A percentile compares a stretch with the other conserved stretches of the same genome.
phyloP scores from a whole-genome alignment of 495 filamentous ascomycete genomes.

The Podospora fimiseda region DNA sequence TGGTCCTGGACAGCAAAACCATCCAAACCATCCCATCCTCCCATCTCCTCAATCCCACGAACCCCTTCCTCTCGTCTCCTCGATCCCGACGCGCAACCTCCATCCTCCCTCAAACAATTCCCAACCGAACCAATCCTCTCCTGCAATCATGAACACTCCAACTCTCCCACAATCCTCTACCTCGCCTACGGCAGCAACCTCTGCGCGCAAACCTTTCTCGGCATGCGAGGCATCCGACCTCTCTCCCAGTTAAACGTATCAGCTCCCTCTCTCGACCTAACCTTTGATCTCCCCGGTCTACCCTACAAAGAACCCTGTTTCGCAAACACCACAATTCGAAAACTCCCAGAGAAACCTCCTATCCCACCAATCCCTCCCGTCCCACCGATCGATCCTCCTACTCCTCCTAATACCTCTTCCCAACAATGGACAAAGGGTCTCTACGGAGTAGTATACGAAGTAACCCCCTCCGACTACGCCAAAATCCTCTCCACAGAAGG shows the following conservation, averaged over 20 bases:
- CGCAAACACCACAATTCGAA: conserved; percentile 64
- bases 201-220: conserved; percentile 65
- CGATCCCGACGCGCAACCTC: conserved; percentile 25
- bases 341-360: conserved; percentile 26
- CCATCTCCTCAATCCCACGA: conserved; percentile 19
- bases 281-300: conserved; percentile 79
- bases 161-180: conserved; percentile 63
- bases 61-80: conserved; percentile 22
- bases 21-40: conserved; percentile 8
- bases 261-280: conserved; percentile 67
- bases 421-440: conserved; percentile 67
- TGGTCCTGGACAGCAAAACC: conserved; percentile 9
- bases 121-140: conserved; percentile 22
- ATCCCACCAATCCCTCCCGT: conserved; percentile 23
- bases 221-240: conserved; percentile 68
- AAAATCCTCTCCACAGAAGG: conserved; percentile 88
- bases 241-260: conserved; percentile 71
- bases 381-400: conserved; percentile 25
- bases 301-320: conserved; percentile 91
- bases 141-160: conserved; percentile 7
- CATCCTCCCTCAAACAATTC: conserved; percentile 8
- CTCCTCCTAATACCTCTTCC: conserved; percentile 29
- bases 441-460: conserved; percentile 91
- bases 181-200: conserved; percentile 96
- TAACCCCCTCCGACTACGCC: conserved; percentile 72